These are phyloP conservation scores for Friedmanniomyces endolithicus DNA, from an alignment of 495 filamentous ascomycete genomes.

Conservation along the genomic window DNA sequence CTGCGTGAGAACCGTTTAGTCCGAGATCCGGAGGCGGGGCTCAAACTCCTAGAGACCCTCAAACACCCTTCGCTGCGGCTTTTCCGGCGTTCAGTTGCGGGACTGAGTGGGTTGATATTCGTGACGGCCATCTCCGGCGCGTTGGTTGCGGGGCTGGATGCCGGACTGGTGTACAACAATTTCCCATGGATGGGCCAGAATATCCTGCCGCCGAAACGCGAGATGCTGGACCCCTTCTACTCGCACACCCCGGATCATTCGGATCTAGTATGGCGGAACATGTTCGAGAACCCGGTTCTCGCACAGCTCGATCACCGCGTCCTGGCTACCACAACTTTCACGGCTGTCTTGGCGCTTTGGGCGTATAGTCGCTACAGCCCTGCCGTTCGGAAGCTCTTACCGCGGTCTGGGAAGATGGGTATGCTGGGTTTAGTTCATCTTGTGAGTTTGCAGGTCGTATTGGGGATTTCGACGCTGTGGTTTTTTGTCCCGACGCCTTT, in stretches of 20 bases:
- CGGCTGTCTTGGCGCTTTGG: constrained; percentile 61
- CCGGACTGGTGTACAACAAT: constrained; percentile 94
- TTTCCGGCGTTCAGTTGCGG: constrained; percentile 61
- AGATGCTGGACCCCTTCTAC: constrained; percentile 80
- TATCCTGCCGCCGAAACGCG: constrained; percentile 62
- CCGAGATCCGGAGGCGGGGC: constrained; percentile 43
- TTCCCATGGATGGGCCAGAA: constrained; percentile 90
- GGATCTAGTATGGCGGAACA: constrained; percentile 90
- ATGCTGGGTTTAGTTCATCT: constrained; percentile 73
- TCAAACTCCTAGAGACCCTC: constrained; percentile 45
- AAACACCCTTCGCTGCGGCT: constrained; percentile 50
- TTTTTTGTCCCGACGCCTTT: constrained; percentile 84
- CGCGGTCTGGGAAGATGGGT: constrained; percentile 52
- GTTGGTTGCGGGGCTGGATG: constrained; percentile 87
- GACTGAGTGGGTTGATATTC: constrained; percentile 68
- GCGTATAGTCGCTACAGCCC: constrained; percentile 57
- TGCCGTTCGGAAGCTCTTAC: constrained; percentile 44
- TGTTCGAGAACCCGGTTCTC: constrained; percentile 87
- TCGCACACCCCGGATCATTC: constrained; percentile 58
- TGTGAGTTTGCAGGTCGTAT: constrained; percentile 62
- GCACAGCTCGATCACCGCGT: constrained; percentile 95
- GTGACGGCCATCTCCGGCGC: constrained; percentile 84
- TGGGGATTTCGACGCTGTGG: constrained; percentile 81
- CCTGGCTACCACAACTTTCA: constrained; percentile 79
- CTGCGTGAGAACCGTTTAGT: constrained; percentile 60